A percentile compares a stretch with the other conserved stretches of the same genome.
These are phyloP conservation scores for Chalciporus sphaerocephalus DNA, from an alignment of 768 basidiomycete genomes.

Conservation along the genomic window DNA sequence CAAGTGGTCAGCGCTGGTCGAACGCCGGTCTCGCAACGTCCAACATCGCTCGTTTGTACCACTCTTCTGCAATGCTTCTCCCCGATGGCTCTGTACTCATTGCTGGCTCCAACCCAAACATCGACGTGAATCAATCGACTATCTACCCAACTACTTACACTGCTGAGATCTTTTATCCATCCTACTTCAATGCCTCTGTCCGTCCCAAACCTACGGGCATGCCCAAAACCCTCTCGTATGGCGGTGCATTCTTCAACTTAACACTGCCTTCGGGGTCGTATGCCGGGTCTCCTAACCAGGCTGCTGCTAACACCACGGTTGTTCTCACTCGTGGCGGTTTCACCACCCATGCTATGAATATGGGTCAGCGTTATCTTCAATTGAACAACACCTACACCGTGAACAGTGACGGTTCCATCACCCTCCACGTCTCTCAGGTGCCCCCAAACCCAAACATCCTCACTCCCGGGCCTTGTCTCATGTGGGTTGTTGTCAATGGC, in stretches of 20 bases:
- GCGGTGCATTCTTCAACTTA: slow-evolving; percentile 78
- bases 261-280: slow-evolving; percentile 63
- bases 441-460: slow-evolving; percentile 84
- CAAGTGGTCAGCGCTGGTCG: slow-evolving; percentile 72
- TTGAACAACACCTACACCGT: slow-evolving; percentile 85
- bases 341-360: slow-evolving; percentile 85
- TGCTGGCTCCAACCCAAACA: slow-evolving; percentile 92
- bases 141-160: slow-evolving; percentile 74
- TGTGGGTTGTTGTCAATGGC: slow-evolving; percentile 81
- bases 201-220: slow-evolving; percentile 73
- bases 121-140: slow-evolving; percentile 69
- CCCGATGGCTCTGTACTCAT: slow-evolving; percentile 83
- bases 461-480: slow-evolving; percentile 83
- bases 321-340: slow-evolving; percentile 79
- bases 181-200: slow-evolving; percentile 68
- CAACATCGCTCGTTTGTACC: slow-evolving; percentile 79
- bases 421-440: slow-evolving; percentile 75
- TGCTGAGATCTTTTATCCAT: slow-evolving; percentile 88
- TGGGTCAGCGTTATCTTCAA: slow-evolving; percentile 82
- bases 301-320: slow-evolving; percentile 73
- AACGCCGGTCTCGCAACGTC: slow-evolving; percentile 60
- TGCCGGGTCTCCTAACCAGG: slow-evolving; percentile 59
- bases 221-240: slow-evolving; percentile 74
- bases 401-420: slow-evolving; percentile 68
- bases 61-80: slow-evolving; percentile 85